Conservation (phyloP, 768 basidiomycete species). For the Grammothele lineata region DNA sequence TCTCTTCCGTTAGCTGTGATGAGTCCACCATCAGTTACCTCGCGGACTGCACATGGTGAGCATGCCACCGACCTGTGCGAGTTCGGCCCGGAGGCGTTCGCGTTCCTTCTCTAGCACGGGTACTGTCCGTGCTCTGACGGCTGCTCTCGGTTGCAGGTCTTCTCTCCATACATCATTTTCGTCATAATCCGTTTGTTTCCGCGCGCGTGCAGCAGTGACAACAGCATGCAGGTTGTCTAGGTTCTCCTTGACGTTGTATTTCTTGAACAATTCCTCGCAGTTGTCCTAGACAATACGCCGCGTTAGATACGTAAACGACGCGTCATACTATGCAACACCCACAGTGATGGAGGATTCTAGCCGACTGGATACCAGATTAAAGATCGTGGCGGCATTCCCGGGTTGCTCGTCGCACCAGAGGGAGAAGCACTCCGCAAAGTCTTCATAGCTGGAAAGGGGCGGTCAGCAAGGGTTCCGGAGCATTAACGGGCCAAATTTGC, state of each 20-base stretch:
- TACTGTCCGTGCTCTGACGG: constrained; percentile 58
- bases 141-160: constrained; percentile 56
- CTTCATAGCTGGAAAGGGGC: constrained; percentile 36
- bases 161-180: constrained; percentile 63
- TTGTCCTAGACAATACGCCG: constrained; percentile 40
- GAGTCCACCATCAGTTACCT: no score
- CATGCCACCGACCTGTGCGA: constrained; percentile 32
- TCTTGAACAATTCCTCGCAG: constrained; percentile 63
- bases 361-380: constrained; percentile 62
- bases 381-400: constrained; percentile 29
- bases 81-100: constrained; percentile 32
- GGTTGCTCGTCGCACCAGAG: constrained; percentile 35
- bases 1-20: constrained; percentile 64
- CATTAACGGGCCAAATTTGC: constrained; percentile 16
- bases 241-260: constrained; percentile 63
- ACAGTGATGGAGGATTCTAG: constrained; percentile 60
- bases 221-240: constrained; percentile 68
- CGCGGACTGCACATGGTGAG: no score
- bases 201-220: constrained; percentile 60
- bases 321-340: constrained; percentile 1
- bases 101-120: constrained; percentile 49
- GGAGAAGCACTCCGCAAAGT: constrained; percentile 39
- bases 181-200: constrained; percentile 38
- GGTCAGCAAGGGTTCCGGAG: not conserved
- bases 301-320: not conserved